Base-by-base conservation (phyloP, 73 alveolate genomes). In the Uronychia binucleata region DNA sequence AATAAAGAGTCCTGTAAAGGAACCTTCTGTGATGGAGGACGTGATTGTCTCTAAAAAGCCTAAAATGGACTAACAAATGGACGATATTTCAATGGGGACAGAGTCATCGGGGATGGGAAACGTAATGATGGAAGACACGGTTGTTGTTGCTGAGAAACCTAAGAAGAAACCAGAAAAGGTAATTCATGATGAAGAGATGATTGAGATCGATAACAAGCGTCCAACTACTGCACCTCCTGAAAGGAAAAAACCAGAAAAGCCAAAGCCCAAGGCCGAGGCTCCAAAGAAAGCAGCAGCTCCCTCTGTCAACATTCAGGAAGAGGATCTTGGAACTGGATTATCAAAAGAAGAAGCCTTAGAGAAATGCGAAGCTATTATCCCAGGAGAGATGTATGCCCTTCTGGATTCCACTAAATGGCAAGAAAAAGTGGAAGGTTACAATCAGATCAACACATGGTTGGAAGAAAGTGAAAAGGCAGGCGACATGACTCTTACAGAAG, bases 311-410 rank as follows among this genome's bases (percentile, higher is more conserved):
- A 27, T 35, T 58, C 46, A 34, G 85, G 92, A 90, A 26, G 95
- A 88, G 75, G 95, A 92, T 31, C 77, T 35, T 0, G 92, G 88
- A 0, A 34, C 93, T 1, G 93, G 93, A 1, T 31, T 92, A 28
- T 35, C 92, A 8, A 86, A 87, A 57, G 97, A 92, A 84, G 97
- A 92, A 25, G 94, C 93, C 0, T 87, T 75, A 0, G 83, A 33
- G 74, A 31, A 11, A 67, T 76, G 30, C 83, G 93, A 0, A 5
- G 88, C 28, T 90, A 30, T 1, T 59, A 46, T 58, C 81, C 86
- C 33, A 67, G 30, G 32, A 33, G 79, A 60, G 87, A 79, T 35
- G 93, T 89, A 76, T 92, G 90, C 28, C 87, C 19, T 46, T 5
- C 5, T 46, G 19, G 67, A 46, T 46, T 46, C 67, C 5, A 46